Base-by-base conservation (phyloP, 805 yeast genomes). In the Blastobotrys terrestris region DNA sequence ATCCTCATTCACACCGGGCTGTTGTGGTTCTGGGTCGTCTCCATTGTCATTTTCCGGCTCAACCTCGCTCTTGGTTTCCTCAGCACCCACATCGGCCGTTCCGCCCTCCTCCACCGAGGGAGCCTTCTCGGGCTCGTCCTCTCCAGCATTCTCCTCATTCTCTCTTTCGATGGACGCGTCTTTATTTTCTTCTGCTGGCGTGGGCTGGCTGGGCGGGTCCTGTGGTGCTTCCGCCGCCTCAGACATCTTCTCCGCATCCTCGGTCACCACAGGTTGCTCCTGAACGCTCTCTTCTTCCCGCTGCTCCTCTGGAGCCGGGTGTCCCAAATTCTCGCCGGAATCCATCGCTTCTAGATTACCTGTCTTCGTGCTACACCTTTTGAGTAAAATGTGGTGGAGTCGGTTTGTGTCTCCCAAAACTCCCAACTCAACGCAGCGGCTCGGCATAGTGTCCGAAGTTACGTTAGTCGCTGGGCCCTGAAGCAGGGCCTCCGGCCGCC, bases 61-160 rank as follows among this genome's bases (percentile, higher is more conserved):
- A 21, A 42, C 48, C 20, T 48, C 54, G 42, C 31, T 42, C 39
- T 48, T 13, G 13, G 14, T 5, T 11, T 26, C 35, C 35, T 11
- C 35, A 35, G 45, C 51, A n/a, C 51, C 2, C 39, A 18, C 14
- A 39, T 45, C 3, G 43, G 39, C 3, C 40, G 39, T 15, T 31
- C 49, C 48, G 40, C 48, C 40, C 46, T 26, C 40, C 31, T 44
- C 22, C 39, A 42, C 48, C 48, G 52, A 19, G 43, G 47, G 20
- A 35, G 52, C 39, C 35, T 48, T 44, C 42, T 13, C n/a, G 5
- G 20, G 54, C n/a, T 51, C 57, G 4, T 52, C 55, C 22, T 45
- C 56, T 7, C 54, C 57, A 13, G 35, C 40, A n/a, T 48, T 56
- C 26, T 60, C 60, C 3, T 46, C 52, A 22, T 57, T 51, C 1